phyloP scores from a whole-genome alignment of 768 basidiomycete genomes.

The Boletus patriciae region DNA sequence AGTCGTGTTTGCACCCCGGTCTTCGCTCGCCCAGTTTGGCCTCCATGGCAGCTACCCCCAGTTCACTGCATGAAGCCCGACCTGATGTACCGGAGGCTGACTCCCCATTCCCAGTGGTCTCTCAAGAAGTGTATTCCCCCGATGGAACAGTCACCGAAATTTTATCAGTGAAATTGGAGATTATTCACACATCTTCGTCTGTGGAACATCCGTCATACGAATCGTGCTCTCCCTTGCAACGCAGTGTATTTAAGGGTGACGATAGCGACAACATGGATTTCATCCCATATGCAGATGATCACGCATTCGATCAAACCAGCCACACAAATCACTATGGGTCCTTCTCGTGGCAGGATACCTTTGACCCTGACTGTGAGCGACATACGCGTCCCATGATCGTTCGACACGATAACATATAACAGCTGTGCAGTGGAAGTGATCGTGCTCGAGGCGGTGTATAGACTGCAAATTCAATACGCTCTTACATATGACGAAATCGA shows the following conservation, averaged over 20 bases:
- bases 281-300: conserved; percentile 63
- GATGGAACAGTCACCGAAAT: conserved; percentile 12
- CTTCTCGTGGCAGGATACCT: conserved; percentile 51
- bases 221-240: conserved; percentile 49
- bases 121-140: conserved; percentile 17
- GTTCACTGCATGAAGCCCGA: background rate
- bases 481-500: conserved; percentile 50
- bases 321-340: conserved; percentile 44
- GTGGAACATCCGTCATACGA: conserved; percentile 49
- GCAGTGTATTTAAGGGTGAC: conserved; percentile 54
- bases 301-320: conserved; percentile 42
- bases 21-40: conserved; percentile 4
- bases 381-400: background rate
- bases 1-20: conserved; percentile 9
- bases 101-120: background rate
- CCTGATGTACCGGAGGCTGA: background rate
- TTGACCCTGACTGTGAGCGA: conserved; percentile 44
- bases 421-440: conserved; percentile 48
- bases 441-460: conserved; percentile 45
- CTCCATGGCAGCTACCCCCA: background rate
- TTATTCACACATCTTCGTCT: conserved; percentile 8
- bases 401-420: conserved; percentile 23
- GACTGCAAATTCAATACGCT: conserved; percentile 39
- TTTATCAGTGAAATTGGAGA: conserved; percentile 14
- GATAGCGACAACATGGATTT: conserved; percentile 59